phyloP scores from a whole-genome alignment of 768 basidiomycete genomes.

The Auricularia heimuer region DNA sequence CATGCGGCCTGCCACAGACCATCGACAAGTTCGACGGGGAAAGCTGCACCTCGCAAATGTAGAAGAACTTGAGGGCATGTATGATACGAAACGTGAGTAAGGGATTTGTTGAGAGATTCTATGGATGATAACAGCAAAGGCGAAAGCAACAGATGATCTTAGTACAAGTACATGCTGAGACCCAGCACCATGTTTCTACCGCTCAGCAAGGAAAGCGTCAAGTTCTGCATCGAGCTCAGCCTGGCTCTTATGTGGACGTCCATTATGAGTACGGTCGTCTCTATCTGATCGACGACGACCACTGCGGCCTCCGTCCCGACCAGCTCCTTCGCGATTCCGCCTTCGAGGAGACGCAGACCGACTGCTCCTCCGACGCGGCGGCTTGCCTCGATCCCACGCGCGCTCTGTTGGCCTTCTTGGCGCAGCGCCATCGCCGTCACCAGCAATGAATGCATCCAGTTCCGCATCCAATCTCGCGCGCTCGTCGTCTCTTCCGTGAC shows the following conservation, averaged over 20 bases:
- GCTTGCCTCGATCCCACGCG: background rate
- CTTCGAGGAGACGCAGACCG: constrained; percentile 12
- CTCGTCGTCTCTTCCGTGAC: constrained; percentile 1
- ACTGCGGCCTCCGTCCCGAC: constrained; percentile 19
- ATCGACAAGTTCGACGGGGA: no score
- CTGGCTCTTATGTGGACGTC: constrained; percentile 46
- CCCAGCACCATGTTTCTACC: background rate
- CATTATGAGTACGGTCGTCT: constrained; percentile 26
- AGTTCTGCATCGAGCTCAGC: constrained; percentile 78
- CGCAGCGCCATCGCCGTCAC: background rate
- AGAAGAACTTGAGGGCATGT: no score
- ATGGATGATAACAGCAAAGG: no score
- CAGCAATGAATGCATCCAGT: constrained; percentile 50
- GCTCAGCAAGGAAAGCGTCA: constrained; percentile 44
- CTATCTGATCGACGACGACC: constrained; percentile 2
- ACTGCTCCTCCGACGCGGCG: constrained; percentile 6
- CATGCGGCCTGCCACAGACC: background rate
- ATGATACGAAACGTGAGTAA: no score
- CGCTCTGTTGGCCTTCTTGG: background rate
- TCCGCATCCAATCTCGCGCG: constrained; percentile 30
- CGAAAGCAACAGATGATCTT: no score
- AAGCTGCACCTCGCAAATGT: no score
- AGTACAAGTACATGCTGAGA: background rate
- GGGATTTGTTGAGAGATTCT: no score
- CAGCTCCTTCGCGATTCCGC: background rate